phyloP scores from a whole-genome alignment of 768 basidiomycete species.

The Termitomyces sp. region DNA sequence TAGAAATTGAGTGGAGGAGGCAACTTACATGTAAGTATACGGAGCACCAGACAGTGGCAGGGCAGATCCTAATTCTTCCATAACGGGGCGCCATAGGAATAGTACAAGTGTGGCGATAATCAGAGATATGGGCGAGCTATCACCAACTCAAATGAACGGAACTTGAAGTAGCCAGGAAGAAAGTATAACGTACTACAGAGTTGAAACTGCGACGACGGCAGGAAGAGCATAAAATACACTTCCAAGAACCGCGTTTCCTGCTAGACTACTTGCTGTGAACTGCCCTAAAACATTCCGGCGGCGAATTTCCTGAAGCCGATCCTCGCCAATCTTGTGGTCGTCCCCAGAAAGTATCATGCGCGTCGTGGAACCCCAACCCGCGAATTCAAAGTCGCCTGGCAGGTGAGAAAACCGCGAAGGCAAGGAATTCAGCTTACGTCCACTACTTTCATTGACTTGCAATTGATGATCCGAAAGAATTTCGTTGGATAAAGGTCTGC shows the following conservation, averaged over 20 bases:
- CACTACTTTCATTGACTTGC: background rate
- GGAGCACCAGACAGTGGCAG: conserved; percentile 61
- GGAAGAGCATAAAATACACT: conserved; percentile 70
- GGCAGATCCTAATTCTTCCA: conserved; percentile 69
- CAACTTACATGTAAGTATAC: conserved; percentile 54
- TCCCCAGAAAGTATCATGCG: background rate
- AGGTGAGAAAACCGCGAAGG: background rate
- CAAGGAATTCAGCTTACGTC: background rate
- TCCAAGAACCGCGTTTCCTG: conserved; percentile 64
- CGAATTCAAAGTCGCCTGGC: background rate
- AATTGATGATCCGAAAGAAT: background rate
- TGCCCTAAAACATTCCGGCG: conserved; percentile 50
- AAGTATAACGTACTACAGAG: conserved; percentile 49
- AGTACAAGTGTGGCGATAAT: conserved; percentile 57
- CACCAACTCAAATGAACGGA: background rate
- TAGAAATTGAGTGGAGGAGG: background rate
- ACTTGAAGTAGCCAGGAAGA: background rate
- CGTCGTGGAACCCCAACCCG: background rate
- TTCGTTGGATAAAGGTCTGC: too few species aligned
- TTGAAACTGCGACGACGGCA: conserved; percentile 55
- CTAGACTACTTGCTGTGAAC: conserved; percentile 60
- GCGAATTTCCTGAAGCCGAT: conserved; percentile 22
- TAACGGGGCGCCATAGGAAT: conserved; percentile 70
- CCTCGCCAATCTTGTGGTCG: conserved; percentile 21
- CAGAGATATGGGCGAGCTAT: conserved; percentile 68